These are phyloP conservation scores for Pyrrhoderma lamaoense DNA, from an alignment of 1,284 basidiomycete genomes.

Conservation along the genomic window DNA sequence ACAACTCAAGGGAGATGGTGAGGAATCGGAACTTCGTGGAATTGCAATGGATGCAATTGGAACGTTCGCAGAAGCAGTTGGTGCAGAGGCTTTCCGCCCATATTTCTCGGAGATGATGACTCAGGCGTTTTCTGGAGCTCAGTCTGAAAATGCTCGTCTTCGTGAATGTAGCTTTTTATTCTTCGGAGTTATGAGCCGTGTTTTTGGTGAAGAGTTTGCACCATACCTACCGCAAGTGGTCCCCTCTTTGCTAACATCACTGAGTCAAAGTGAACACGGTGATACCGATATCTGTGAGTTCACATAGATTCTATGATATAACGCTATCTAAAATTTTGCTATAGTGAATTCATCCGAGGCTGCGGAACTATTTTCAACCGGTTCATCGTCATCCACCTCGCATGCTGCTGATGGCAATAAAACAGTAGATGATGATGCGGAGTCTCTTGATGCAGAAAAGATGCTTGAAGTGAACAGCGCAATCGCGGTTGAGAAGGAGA, in stretches of 20 bases:
- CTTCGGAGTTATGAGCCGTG: slow-evolving; percentile 96
- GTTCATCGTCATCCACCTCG: slow-evolving; percentile 61
- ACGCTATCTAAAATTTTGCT: neutral
- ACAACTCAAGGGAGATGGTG: slow-evolving; percentile 72
- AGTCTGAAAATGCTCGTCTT: slow-evolving; percentile 81
- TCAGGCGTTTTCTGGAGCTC: slow-evolving; percentile 87
- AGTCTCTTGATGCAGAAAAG: slow-evolving; percentile 81
- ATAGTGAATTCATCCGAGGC: slow-evolving; percentile 45
- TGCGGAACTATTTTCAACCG: slow-evolving; percentile 59
- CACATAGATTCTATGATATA: slow-evolving; percentile 20
- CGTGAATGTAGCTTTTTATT: slow-evolving; percentile 98
- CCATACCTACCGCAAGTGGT: slow-evolving; percentile 84
- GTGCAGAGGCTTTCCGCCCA: slow-evolving; percentile 89
- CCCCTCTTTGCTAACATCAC: slow-evolving; percentile 79
- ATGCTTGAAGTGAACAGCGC: slow-evolving; percentile 91
- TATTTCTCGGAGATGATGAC: slow-evolving; percentile 97
- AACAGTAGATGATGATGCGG: slow-evolving; percentile 64
- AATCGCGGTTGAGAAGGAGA: slow-evolving; percentile 98
- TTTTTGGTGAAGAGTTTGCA: slow-evolving; percentile 93
- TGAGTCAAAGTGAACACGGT: slow-evolving; percentile 79
- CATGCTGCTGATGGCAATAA: slow-evolving; percentile 48
- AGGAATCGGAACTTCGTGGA: slow-evolving; percentile 91
- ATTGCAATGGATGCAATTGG: slow-evolving; percentile 98
- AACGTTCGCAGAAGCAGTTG: slow-evolving; percentile 96
- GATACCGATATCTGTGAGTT: slow-evolving; percentile 47